Conservation (phyloP, 2,329 filamentous ascomycete genomes). For the Tothia fuscella region DNA sequence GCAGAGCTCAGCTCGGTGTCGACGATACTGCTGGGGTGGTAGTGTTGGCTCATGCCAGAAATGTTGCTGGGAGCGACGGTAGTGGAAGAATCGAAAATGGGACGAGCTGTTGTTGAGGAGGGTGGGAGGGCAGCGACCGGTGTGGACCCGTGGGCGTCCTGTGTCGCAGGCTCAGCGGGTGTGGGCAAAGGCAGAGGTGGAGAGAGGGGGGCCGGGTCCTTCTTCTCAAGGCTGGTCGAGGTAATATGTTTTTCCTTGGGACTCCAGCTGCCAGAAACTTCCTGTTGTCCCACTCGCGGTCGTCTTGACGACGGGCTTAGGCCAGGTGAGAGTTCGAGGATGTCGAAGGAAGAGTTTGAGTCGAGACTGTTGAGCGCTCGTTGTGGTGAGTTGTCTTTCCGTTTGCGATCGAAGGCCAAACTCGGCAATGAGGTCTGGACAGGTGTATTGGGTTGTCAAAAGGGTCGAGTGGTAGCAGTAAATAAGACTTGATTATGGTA, state of each 20-base stretch:
- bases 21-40: constrained; percentile 50
- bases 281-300: constrained; percentile 57
- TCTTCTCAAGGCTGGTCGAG: constrained; percentile 84
- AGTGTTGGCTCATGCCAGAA: constrained; percentile 27
- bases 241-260: constrained; percentile 79
- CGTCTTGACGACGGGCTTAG: constrained; percentile 43
- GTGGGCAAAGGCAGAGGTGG: constrained; percentile 30
- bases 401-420: constrained; percentile 11
- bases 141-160: constrained; percentile 1
- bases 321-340: constrained; percentile 21
- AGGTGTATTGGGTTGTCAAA: no score
- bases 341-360: constrained; percentile 30
- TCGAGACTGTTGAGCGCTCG: constrained; percentile 26
- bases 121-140: constrained; percentile 29
- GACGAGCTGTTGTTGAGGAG: constrained; percentile 22
- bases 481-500: no score
- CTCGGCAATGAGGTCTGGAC: constrained; percentile 23
- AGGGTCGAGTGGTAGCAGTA: no score
- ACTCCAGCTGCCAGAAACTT: constrained; percentile 58
- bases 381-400: constrained; percentile 18
- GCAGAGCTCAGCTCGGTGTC: constrained; percentile 48
- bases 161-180: constrained; percentile 8
- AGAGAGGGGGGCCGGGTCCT: constrained; percentile 45
- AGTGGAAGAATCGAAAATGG: constrained; percentile 46
- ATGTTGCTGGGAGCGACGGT: constrained; percentile 34